Evolutionary conservation across 1,139 yeast species (phyloP), one percentile per base, ranked within the genome.

Genomic region (Debaryomyces coudertii): DNA sequence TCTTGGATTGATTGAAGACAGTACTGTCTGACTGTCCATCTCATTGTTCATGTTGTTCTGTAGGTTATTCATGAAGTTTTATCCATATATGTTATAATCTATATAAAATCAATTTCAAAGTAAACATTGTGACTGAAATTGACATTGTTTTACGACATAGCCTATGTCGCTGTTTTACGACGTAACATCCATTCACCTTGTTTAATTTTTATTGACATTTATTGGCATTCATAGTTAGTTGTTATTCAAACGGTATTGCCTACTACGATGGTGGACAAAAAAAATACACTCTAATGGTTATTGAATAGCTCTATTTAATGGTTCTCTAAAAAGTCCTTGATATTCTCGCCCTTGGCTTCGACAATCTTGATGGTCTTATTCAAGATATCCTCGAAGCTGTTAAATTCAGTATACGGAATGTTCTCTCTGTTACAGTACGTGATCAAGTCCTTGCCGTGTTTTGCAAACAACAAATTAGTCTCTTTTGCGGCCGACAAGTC

Each of bases 401-500:
- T 81, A 66, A 95, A 93, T 61, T 86, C 95, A 40, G 86, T 83
- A 72, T 83, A 93, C 9, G 97, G 96, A 53, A 93, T 87, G 39
- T 77, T 72, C 63, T 92, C 95, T 38, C 85, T 73, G 56, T 77
- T 77, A 69, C 98, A 93, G 69, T 82, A 92, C 43, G 83, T 85
- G 55, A 93, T 87, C 57, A 93, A 79, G 64, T 93, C 99, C 58
- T 87, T 83, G 40, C 97, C 99, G 53, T 83, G 82, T 71, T 90
- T 93, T 45, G 99, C 99, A 67, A 93, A 93, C 56, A 93, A 73
- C 57, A 92, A 74, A 65, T 95, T 92, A 42, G 99, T 90, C 65
- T 93, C 97, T 62, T 87, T 85, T 27, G 98, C 98, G 22, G 99
- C 99, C 50, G 90, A 83, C 55, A 93, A 75, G 65, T 93, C 99